These are phyloP conservation scores for Thecaphora thlaspeos DNA, from an alignment of 1,284 basidiomycete species.

Conservation along the genomic window DNA sequence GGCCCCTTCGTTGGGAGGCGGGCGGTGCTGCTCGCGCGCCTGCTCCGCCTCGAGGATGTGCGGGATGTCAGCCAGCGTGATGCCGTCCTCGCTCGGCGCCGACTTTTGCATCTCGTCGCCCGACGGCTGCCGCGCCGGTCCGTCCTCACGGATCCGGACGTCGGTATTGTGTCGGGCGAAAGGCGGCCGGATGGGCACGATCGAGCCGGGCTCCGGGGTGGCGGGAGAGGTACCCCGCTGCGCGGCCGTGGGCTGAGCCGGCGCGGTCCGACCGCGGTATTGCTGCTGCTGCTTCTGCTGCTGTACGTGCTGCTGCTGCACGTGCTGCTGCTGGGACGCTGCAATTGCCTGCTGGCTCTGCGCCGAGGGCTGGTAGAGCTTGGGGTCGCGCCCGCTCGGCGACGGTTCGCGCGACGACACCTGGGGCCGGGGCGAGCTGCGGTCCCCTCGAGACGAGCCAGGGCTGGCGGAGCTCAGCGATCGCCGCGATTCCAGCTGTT, in stretches of 20 bases:
- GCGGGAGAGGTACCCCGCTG: constrained; percentile 23
- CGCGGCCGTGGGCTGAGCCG: constrained; percentile 22
- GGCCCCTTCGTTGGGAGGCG: constrained; percentile 69
- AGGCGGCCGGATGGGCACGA: constrained; percentile 68
- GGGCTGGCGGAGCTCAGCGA: constrained; percentile 25
- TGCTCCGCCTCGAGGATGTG: constrained; percentile 88
- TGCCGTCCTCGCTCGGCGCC: constrained; percentile 69
- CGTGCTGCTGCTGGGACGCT: constrained; percentile 1
- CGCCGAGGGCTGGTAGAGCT: constrained; percentile 7
- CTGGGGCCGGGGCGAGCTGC: constrained; percentile 22
- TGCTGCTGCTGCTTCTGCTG: constrained; percentile 4
- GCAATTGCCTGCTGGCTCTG: background rate
- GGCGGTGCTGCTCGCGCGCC: constrained; percentile 75
- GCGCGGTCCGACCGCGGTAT: background rate
- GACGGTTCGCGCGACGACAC: constrained; percentile 22
- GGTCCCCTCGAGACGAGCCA: constrained; percentile 16
- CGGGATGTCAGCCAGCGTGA: constrained; percentile 95
- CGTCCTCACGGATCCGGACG: constrained; percentile 83
- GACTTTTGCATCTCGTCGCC: constrained; percentile 40
- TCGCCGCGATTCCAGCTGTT: constrained; percentile 14
- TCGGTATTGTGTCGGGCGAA: constrained; percentile 80
- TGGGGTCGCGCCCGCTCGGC: constrained; percentile 9
- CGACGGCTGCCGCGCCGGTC: constrained; percentile 41
- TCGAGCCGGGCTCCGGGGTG: constrained; percentile 26
- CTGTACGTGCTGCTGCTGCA: constrained; percentile 9